phyloP scores from a whole-genome alignment of 2,329 filamentous ascomycete species.

The Cladosporium oxysporum region DNA sequence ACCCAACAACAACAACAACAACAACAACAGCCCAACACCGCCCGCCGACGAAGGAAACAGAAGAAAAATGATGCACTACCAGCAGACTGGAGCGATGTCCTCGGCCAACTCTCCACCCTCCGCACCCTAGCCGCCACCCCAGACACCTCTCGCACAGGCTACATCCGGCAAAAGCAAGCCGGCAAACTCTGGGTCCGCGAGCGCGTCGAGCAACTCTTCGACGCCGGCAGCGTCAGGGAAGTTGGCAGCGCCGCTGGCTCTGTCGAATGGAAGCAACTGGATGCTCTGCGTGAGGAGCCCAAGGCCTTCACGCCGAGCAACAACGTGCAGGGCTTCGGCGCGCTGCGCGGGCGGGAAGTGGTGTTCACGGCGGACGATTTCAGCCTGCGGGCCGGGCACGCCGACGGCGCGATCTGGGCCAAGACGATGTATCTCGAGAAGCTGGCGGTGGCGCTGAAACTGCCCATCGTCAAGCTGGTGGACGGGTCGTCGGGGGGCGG shows the following conservation, averaged over 20 bases:
- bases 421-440: constrained; percentile 63
- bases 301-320: constrained; percentile 59
- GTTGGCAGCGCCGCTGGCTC: constrained; percentile 62
- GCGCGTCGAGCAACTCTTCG: constrained; percentile 60
- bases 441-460: constrained; percentile 56
- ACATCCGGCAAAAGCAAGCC: constrained; percentile 62
- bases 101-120: constrained; percentile 57
- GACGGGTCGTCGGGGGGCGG: constrained; percentile 66
- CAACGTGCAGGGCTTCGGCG: constrained; percentile 59
- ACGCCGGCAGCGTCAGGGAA: constrained; percentile 58
- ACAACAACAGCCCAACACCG: constrained; percentile 22
- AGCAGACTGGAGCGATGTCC: constrained; percentile 63
- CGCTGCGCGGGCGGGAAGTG: constrained; percentile 55
- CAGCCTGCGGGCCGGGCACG: constrained; percentile 63
- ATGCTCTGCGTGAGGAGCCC: constrained; percentile 48
- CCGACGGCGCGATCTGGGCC: constrained; percentile 60
- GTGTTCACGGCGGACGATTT: constrained; percentile 67
- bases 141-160: constrained; percentile 56
- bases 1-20: background rate
- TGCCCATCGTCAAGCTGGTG: constrained; percentile 65
- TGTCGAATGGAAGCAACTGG: constrained; percentile 57
- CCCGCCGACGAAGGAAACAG: constrained; percentile 32
- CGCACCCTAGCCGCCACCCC: constrained; percentile 57
- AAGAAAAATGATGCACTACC: constrained; percentile 48
- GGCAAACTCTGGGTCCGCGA: constrained; percentile 68